phyloP scores from a whole-genome alignment of 2,329 filamentous ascomycete species.

The Phaeoacremonium minimum region DNA sequence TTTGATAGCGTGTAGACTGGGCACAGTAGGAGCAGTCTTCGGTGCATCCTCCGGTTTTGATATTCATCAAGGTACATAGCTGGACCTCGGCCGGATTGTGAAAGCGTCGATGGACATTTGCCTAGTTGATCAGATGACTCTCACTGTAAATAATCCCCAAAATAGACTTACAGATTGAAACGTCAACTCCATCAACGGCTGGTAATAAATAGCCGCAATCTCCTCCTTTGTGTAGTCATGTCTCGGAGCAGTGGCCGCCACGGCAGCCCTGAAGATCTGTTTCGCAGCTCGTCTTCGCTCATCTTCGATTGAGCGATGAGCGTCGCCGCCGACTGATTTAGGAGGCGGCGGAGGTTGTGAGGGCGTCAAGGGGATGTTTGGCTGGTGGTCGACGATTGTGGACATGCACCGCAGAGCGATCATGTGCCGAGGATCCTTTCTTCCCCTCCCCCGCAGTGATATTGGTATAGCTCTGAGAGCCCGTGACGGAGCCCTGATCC shows the following conservation, averaged over 20 bases:
- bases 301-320: too few species aligned
- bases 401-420: too few species aligned
- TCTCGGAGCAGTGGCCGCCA: slow-evolving; percentile 56
- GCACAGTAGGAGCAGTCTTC: slow-evolving; percentile 94
- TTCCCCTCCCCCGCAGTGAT: too few species aligned
- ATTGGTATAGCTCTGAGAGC: too few species aligned
- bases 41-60: slow-evolving; percentile 88
- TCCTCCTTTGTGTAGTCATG: slow-evolving; percentile 79
- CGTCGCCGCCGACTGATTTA: background rate
- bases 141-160: too few species aligned
- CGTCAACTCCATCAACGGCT: slow-evolving; percentile 73
- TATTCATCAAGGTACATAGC: slow-evolving; percentile 94
- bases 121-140: too few species aligned
- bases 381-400: background rate
- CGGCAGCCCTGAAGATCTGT: slow-evolving; percentile 42
- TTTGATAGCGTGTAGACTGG: slow-evolving; percentile 75
- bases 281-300: background rate
- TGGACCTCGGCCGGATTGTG: slow-evolving; percentile 81
- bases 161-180: slow-evolving; percentile 65
- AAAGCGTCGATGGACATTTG: slow-evolving; percentile 75
- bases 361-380: too few species aligned
- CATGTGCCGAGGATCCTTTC: too few species aligned
- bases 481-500: too few species aligned
- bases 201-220: slow-evolving; percentile 77
- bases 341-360: background rate